Evolutionary conservation across 768 basidiomycete species (phyloP).

Genomic region (Lentinula detonsa): DNA sequence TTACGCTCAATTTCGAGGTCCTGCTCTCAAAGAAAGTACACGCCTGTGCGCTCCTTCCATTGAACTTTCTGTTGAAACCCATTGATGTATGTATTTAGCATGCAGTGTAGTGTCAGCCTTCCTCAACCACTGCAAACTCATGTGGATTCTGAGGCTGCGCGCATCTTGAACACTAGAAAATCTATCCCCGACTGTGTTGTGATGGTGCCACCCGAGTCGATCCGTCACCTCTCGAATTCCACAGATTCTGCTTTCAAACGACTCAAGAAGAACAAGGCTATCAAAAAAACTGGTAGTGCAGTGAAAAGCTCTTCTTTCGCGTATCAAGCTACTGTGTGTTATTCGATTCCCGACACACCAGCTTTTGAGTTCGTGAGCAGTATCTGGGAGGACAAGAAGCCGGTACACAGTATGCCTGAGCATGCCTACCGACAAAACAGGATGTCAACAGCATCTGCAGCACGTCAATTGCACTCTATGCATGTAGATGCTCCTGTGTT

Average conservation of each 20-base stretch:
- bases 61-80: not conserved
- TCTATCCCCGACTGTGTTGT: conserved; percentile 45
- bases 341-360: conserved; percentile 36
- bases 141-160: conserved; percentile 21
- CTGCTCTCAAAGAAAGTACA: conserved; percentile 34
- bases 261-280: conserved; percentile 33
- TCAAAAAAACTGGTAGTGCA: conserved; percentile 28
- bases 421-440: conserved; percentile 55
- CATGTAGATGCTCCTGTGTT: conserved; percentile 40
- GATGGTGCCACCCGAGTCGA: conserved; percentile 32
- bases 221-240: conserved; percentile 36
- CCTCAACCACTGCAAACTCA: conserved; percentile 32
- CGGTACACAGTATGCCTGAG: conserved; percentile 38
- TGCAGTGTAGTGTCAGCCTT: conserved; percentile 42
- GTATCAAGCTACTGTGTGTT: conserved; percentile 45
- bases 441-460: conserved; percentile 45
- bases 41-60: conserved; percentile 27
- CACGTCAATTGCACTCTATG: conserved; percentile 44
- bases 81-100: conserved; percentile 21
- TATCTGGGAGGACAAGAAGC: conserved; percentile 59
- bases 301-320: conserved; percentile 41
- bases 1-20: conserved; percentile 43
- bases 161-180: conserved; percentile 39
- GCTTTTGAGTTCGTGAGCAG: conserved; percentile 50
- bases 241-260: conserved; percentile 41